Base-by-base conservation (phyloP, 2,329 filamentous ascomycete genomes). In the Capronia epimyces region DNA sequence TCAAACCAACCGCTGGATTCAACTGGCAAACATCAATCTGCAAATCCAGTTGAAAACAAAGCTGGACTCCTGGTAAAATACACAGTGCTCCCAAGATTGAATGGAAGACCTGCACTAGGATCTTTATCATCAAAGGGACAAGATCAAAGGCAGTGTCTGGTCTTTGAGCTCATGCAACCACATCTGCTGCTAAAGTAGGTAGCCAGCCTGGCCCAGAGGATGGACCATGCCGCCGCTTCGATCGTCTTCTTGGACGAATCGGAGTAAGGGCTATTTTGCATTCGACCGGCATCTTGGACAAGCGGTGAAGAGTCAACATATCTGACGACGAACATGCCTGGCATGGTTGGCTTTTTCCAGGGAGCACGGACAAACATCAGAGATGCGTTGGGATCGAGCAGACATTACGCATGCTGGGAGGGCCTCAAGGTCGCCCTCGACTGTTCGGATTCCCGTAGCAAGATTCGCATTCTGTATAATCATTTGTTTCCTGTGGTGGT, bases 281-380 rank as follows among this genome's bases (percentile, higher is more conserved):
- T 46, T 27, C 46, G 27, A 46, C 49, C 36, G 18, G 29, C 25
- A 31, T 20, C 29, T 40, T 22, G 27, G 49, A 57, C 50, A 43
- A 52, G 55, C 55, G 55, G 55, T 57, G 55, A 24, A 31, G 43
- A 43, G 39, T 55, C 45, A 16, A 54, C 45, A 22, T 46, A 45
- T 40, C 55, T 51, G 55, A 51, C 36, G 36, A 36, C 50, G 49
- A 48, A 54, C 51, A 32, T 25, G 7, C 3, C 13, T 9, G 27
- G 34, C 34, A 43, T n/a, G n/a, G n/a, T 34, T 27, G 15, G 32
- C 24, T 22, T 37, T 20, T 43, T 18, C 36, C 36, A 32, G 7
- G 7, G 25, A n/a, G 3, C 29, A 32, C 7, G n/a, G 13, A 10
- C 29, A n/a, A n/a, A 32, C n/a, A n/a, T n/a, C n/a, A n/a, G n/a